phyloP scores from a whole-genome alignment of 495 filamentous ascomycete genomes.

The Clohesyomyces aquaticus region DNA sequence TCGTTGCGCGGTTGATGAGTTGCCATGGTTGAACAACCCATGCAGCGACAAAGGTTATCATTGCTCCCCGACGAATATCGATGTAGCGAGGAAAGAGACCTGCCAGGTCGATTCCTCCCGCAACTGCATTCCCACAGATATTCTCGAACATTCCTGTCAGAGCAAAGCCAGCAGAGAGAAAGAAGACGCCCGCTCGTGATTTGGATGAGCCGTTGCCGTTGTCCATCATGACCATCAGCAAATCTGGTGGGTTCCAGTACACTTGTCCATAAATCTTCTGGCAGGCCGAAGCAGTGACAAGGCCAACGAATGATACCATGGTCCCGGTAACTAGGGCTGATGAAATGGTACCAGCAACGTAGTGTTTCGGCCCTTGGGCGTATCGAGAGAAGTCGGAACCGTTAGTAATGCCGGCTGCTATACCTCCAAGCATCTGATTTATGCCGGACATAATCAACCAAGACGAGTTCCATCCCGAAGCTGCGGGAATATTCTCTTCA shows the following conservation, averaged over 20 bases:
- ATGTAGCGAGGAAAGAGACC: constrained; percentile 53
- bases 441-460: constrained; percentile 48
- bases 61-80: constrained; percentile 55
- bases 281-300: constrained; percentile 46
- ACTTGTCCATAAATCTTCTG: constrained; percentile 49
- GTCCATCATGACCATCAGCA: constrained; percentile 34
- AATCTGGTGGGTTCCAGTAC: constrained; percentile 38
- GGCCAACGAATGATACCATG: constrained; percentile 40
- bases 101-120: constrained; percentile 29
- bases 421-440: constrained; percentile 42
- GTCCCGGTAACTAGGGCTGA: constrained; percentile 22
- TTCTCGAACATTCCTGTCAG: constrained; percentile 35
- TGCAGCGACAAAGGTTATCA: constrained; percentile 51
- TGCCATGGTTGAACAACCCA: constrained; percentile 58
- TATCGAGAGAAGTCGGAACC: constrained; percentile 50
- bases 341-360: constrained; percentile 43
- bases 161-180: constrained; percentile 30
- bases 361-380: constrained; percentile 38
- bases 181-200: constrained; percentile 29
- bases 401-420: constrained; percentile 51
- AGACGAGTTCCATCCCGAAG: constrained; percentile 38
- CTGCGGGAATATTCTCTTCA: constrained; percentile 36
- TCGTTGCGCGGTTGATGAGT: constrained; percentile 54
- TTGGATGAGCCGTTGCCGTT: constrained; percentile 27
- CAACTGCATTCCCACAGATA: constrained; percentile 30